Percentiles rank a stretch among this genome's conserved stretches.
Conservation (phyloP, 495 filamentous ascomycete genomes). For the Podospora anserina region DNA sequence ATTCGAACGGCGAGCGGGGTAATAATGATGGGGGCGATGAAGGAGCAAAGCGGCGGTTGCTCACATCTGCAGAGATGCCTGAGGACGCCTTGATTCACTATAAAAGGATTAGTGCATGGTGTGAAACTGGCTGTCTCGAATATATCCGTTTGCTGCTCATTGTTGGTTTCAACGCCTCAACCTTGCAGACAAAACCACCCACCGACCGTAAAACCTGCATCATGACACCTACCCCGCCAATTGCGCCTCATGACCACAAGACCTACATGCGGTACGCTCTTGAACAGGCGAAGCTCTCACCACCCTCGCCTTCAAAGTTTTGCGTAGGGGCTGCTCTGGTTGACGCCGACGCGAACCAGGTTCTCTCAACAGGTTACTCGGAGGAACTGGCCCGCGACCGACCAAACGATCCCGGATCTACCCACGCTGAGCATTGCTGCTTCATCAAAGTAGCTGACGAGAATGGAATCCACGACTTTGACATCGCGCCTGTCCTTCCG, state of each 20-base stretch:
- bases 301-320: conserved; percentile 73
- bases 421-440: conserved; percentile 48
- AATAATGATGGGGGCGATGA: too few relatives aligned
- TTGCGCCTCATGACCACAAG: conserved; percentile 41
- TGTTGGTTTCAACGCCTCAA: too few relatives aligned
- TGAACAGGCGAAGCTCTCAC: conserved; percentile 62
- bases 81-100: too few relatives aligned
- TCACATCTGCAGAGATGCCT: too few relatives aligned
- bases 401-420: conserved; percentile 39
- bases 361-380: conserved; percentile 75
- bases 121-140: too few relatives aligned
- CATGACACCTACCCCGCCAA: neutral
- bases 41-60: too few relatives aligned
- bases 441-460: conserved; percentile 47
- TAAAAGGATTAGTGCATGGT: too few relatives aligned
- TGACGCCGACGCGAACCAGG: conserved; percentile 48
- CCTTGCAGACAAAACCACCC: too few relatives aligned
- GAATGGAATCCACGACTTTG: conserved; percentile 38
- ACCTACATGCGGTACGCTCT: conserved; percentile 65
- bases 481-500: conserved; percentile 39
- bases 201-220: conserved; percentile 1
- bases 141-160: too few relatives aligned
- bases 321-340: conserved; percentile 77
- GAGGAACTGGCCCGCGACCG: conserved; percentile 52
- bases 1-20: too few relatives aligned